Conservation (phyloP, 805 yeast genomes). For the Candida berthetii region DNA sequence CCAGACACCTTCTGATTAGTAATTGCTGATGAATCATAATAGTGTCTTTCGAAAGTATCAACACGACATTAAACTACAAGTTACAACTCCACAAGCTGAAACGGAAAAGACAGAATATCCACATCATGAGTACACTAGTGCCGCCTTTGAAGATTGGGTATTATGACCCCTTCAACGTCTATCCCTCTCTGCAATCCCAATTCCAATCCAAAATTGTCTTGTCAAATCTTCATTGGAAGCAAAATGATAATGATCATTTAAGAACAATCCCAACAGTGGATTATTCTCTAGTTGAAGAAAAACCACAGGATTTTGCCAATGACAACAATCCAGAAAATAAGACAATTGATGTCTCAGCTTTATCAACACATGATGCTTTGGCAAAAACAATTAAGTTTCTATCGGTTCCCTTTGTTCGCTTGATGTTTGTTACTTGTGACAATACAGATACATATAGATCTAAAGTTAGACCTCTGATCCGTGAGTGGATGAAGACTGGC, state of each 20-base stretch:
- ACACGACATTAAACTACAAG: no score
- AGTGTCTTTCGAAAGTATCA: no score
- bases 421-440: conserved; percentile 64
- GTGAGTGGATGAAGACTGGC: conserved; percentile 63
- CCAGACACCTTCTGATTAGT: no score
- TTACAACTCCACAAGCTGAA: no score
- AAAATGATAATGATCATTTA: conserved; percentile 40
- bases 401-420: conserved; percentile 45
- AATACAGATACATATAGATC: conserved; percentile 70
- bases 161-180: conserved; percentile 70
- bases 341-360: neutral
- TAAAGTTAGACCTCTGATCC: conserved; percentile 74
- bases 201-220: conserved; percentile 45
- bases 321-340: no score
- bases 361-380: neutral
- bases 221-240: conserved; percentile 67
- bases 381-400: conserved; percentile 5
- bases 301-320: conserved; percentile 27
- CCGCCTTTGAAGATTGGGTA: conserved; percentile 38
- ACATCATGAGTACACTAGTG: neutral
- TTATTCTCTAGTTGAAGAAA: conserved; percentile 51
- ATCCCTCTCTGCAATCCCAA: conserved; percentile 35
- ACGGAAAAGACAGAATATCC: no score
- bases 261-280: conserved; percentile 59
- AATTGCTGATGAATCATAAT: no score